These are phyloP conservation scores for Porogramme epimiltina DNA, from an alignment of 1,284 basidiomycete species.

Conservation along the genomic window DNA sequence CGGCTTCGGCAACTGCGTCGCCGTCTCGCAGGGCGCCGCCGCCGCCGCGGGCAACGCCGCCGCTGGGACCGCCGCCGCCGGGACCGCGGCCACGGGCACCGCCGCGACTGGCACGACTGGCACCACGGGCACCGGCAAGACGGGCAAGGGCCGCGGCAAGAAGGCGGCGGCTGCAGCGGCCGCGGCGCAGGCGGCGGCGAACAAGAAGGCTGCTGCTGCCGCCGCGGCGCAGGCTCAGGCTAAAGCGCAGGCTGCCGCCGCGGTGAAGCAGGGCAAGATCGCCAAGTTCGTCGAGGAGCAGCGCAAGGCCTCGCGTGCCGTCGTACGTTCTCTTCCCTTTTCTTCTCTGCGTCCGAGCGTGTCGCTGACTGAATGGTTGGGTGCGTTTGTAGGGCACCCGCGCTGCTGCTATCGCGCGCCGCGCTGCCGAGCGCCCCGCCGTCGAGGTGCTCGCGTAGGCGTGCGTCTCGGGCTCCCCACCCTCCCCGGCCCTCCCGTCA, in stretches of 20 bases:
- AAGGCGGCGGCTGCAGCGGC: background rate
- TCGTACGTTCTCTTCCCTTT: background rate
- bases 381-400: slow-evolving; percentile 1
- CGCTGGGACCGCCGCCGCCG: background rate
- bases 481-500: background rate
- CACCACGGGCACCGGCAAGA: background rate
- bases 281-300: background rate
- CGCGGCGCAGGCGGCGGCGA: background rate
- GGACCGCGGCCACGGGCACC: background rate
- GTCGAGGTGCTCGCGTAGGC: slow-evolving; percentile 3
- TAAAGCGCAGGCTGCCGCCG: background rate
- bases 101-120: background rate
- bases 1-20: slow-evolving; percentile 55
- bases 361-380: background rate
- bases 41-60: slow-evolving; percentile 4
- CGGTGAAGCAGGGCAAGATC: background rate
- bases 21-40: slow-evolving; percentile 30
- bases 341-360: background rate
- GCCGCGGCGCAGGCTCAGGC: background rate
- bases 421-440: slow-evolving; percentile 2
- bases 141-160: background rate
- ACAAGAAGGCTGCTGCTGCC: background rate
- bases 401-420: slow-evolving; percentile 7
- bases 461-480: no score
- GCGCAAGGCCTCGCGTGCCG: background rate